These are phyloP conservation scores for Colletotrichum ledebouriae DNA, from an alignment of 2,329 filamentous ascomycete genomes.

Conservation along the genomic window DNA sequence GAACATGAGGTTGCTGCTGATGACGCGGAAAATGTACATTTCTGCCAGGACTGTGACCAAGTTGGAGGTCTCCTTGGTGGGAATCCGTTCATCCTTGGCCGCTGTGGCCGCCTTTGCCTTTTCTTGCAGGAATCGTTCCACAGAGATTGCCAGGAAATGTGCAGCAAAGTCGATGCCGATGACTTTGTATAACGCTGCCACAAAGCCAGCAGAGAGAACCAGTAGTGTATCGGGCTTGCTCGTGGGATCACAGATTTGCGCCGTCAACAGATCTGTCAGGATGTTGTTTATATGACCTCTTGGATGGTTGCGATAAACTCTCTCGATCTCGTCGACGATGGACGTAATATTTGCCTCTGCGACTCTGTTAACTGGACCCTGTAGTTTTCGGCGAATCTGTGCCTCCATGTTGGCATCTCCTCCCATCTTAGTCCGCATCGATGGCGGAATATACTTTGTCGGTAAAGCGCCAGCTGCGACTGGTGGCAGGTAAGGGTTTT, in stretches of 20 bases:
- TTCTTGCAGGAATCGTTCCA: conserved; percentile 79
- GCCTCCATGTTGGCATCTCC: conserved; percentile 76
- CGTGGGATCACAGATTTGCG: conserved; percentile 84
- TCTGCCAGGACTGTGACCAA: conserved; percentile 86
- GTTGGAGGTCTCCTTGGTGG: conserved; percentile 77
- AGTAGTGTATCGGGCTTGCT: conserved; percentile 89
- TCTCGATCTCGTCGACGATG: conserved; percentile 85
- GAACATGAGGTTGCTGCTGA: conserved; percentile 86
- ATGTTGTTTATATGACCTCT: conserved; percentile 90
- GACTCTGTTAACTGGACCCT: conserved; percentile 91
- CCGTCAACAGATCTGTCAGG: conserved; percentile 81
- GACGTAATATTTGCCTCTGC: conserved; percentile 91
- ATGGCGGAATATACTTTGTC: conserved; percentile 91
- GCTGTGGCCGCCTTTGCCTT: conserved; percentile 63
- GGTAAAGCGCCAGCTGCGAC: conserved; percentile 55
- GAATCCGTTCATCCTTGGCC: conserved; percentile 48
- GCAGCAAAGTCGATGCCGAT: conserved; percentile 92
- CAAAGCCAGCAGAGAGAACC: conserved; percentile 90
- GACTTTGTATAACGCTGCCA: conserved; percentile 87
- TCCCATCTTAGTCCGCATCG: conserved; percentile 74
- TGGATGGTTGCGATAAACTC: conserved; percentile 85
- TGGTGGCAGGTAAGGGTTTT: conserved; percentile 93
- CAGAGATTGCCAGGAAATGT: conserved; percentile 82
- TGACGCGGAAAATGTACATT: conserved; percentile 91
- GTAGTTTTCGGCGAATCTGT: conserved; percentile 82